Base-by-base conservation (phyloP, 1,284 basidiomycete species). In the Leccinum pachyderme region DNA sequence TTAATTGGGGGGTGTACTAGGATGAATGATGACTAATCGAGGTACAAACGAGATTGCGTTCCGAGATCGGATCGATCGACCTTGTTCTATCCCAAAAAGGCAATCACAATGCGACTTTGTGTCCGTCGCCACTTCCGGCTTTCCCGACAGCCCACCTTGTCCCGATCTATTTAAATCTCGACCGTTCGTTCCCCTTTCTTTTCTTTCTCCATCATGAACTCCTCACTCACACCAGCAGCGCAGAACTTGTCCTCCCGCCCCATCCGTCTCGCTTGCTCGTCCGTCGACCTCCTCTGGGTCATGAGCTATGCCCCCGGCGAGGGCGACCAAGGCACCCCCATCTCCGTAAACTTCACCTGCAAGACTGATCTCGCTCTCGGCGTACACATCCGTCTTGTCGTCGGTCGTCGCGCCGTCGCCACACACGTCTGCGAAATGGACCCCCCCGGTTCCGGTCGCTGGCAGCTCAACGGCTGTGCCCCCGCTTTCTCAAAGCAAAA, bases 331-430 rank as follows among this genome's bases (percentile, higher is more conserved):
- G 83, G 82, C 58, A 75, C 78, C 0, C 79, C 77, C 46, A 79
- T 90, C 63, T 76, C 80, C 41, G 82, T 86, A 56, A 75, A 79
- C 55, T 81, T 89, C 53, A 75, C 81, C 50, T 86, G 86, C 71
- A 75, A 77, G 57, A 72, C 76, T 39, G 71, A 74, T n/a, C 72
- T 75, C 15, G 65, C 73, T 11, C 67, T 80, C 45, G 74, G 77
- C 8, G 78, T 84, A 32, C 81, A 76, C 59, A 78, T 89, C 47
- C 83, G 89, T 49, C 81, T 91, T 57, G 81, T 89, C 63, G 73
- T 90, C 59, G 87, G 84, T 41, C 69, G 75, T 58, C 79, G 77
- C 52, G 78, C 86, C 2, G 77, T 89, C 37, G 72, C 74, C 31
- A 89, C 88, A 0, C 77, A 75, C 5, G 83, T 89, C 13, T 73